phyloP scores from a whole-genome alignment of 2,329 filamentous ascomycete genomes.

The Biscogniauxia sp. region DNA sequence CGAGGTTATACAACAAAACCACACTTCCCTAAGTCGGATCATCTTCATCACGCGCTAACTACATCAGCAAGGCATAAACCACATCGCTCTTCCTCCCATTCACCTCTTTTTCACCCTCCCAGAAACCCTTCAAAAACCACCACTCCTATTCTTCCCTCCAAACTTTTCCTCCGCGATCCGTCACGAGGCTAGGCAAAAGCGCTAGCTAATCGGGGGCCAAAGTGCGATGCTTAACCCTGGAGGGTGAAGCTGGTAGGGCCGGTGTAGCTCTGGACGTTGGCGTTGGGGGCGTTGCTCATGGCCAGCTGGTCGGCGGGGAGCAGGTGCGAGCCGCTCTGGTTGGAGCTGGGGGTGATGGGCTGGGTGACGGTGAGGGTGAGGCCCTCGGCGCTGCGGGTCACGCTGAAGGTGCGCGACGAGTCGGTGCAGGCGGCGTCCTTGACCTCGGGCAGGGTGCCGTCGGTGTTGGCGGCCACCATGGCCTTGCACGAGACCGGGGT shows the following conservation, averaged over 20 bases:
- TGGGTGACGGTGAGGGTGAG: constrained; percentile 28
- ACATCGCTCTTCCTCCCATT: too few species aligned
- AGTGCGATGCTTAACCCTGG: background rate
- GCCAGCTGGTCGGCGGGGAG: constrained; percentile 27
- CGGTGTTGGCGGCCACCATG: constrained; percentile 16
- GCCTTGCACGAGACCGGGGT: constrained; percentile 23
- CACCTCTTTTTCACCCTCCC: too few species aligned
- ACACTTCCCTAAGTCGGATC: too few species aligned
- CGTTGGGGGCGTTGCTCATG: constrained; percentile 24
- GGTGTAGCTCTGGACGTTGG: constrained; percentile 29
- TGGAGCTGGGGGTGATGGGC: constrained; percentile 26
- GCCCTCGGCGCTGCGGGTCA: constrained; percentile 23
- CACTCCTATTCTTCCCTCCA: too few species aligned
- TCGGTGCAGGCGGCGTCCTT: constrained; percentile 26
- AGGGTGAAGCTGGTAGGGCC: constrained; percentile 26
- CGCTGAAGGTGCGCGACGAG: constrained; percentile 31
- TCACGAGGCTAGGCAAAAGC: too few species aligned
- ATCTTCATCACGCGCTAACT: too few species aligned
- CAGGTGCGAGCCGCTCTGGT: constrained; percentile 26
- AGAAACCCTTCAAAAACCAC: too few species aligned
- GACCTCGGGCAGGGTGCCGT: constrained; percentile 31
- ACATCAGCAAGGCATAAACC: too few species aligned
- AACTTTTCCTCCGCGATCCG: too few species aligned
- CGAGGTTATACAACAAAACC: too few species aligned
- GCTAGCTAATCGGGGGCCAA: too few species aligned